Base-by-base conservation (phyloP, 192 early-diverging fungal genomes). In the Coemansia sp. region DNA sequence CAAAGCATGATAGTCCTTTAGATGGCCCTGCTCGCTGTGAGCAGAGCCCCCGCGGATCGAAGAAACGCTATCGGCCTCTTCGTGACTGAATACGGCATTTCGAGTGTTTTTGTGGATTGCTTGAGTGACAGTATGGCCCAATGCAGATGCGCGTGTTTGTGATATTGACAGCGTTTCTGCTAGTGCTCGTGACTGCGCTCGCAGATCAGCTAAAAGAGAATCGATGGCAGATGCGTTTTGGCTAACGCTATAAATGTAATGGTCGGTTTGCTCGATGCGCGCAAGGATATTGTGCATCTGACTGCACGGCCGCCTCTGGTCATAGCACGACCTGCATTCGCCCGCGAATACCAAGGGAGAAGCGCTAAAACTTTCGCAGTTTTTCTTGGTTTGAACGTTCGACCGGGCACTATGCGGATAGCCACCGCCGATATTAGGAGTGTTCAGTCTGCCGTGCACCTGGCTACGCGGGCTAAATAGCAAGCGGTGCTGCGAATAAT, bases 251-350 rank as follows among this genome's bases (percentile, higher is more conserved):
- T 63, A 38, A 7, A 73, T 61, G 60, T 75, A 66, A 1, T 59
- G 52, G 48, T 66, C 66, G 4, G 75, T 63, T 51, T 68, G 69
- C 38, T 72, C 75, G 16, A 77, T 70, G 22, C 75, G 75, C 62
- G 51, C 66, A 4, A 72, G 57, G n/a, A 68, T 55, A 6, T 56
- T 42, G 36, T 64, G 61, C 50, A 71, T 33, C 48, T 71, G 64
- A n/a, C 50, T 54, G 20, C 62, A 61, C 4, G 66, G 59, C 36
- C 14, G 29, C 36, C 60, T 38, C 14, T 60, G 61, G 61, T 50
- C 38, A 30, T 7, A 29, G 55, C 55, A 75, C 0, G 30, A 34
- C 40, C 34, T 56, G 56, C 60, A 66, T 16, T 30, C 38, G 18
- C 48, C 56, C 4, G 56, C 31, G 8, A 57, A 33, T 7, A 32